Evolutionary conservation across 2,329 filamentous ascomycete species (phyloP).

Genomic region (Talaromyces sp.): DNA sequence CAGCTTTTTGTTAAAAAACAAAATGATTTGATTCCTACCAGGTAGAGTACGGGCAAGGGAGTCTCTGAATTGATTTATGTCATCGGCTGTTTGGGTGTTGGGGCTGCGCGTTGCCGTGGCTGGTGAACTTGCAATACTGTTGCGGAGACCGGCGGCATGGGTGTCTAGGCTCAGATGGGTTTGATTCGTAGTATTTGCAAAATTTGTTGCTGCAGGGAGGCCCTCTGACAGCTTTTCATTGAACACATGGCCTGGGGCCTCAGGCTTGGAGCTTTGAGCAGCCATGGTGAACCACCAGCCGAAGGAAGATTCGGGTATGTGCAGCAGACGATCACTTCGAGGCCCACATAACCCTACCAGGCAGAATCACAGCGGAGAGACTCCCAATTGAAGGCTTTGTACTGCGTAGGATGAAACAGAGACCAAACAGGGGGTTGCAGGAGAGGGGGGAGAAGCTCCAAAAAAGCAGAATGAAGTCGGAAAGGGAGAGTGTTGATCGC

Average conservation of each 20-base stretch:
- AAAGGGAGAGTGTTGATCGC: slow-evolving; percentile 3
- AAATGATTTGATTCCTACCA: slow-evolving; percentile 27
- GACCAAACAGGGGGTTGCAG: not conserved
- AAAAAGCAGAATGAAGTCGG: slow-evolving; percentile 11
- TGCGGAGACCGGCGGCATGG: slow-evolving; percentile 20
- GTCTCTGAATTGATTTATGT: slow-evolving; percentile 11
- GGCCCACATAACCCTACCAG: slow-evolving; percentile 28
- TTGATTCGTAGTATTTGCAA: slow-evolving; percentile 1
- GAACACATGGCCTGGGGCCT: slow-evolving; percentile 18
- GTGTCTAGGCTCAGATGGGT: slow-evolving; percentile 23
- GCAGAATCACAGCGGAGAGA: not conserved
- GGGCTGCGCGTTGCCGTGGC: slow-evolving; percentile 21
- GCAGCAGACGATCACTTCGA: slow-evolving; percentile 19
- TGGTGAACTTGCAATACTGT: slow-evolving; percentile 24
- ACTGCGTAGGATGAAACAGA: not conserved
- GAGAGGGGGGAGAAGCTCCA: not conserved
- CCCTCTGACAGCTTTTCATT: slow-evolving; percentile 27
- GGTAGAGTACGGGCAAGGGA: slow-evolving; percentile 40
- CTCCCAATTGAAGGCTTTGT: not conserved
- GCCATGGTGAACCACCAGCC: slow-evolving; percentile 17
- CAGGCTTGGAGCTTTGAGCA: slow-evolving; percentile 23
- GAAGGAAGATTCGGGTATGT: slow-evolving; percentile 13
- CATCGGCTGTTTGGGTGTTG: slow-evolving; percentile 20
- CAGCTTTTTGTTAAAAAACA: not conserved
- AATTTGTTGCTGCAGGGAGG: slow-evolving; percentile 14